These are phyloP conservation scores for Dioscorea zingiberensis DNA, from an alignment of 106 monocot species.

Conservation along the genomic window DNA sequence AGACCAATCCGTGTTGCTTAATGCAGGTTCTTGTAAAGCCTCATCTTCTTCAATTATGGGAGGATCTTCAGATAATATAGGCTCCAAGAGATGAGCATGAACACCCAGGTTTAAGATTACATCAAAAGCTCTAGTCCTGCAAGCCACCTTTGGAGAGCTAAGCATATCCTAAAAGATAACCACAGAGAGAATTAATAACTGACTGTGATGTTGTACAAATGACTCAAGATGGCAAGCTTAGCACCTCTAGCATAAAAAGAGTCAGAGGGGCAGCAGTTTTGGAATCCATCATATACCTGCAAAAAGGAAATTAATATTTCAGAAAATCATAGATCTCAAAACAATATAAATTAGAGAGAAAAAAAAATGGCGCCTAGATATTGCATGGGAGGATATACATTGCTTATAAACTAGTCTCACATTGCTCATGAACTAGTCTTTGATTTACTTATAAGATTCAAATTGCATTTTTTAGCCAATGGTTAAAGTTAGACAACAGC, in stretches of 20 bases:
- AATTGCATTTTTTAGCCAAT: no score
- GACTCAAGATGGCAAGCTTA: not conserved
- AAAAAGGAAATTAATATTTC: slow-evolving; percentile 18
- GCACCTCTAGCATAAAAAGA: slow-evolving; percentile 92
- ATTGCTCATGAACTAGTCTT: no score
- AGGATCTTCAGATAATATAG: slow-evolving; percentile 61
- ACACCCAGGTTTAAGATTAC: slow-evolving; percentile 87
- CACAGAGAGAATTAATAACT: not conserved
- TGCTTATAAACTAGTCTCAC: no score
- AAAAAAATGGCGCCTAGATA: no score
- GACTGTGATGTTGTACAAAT: no score
- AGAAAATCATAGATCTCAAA: not conserved
- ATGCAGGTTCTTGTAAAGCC: slow-evolving; percentile 29
- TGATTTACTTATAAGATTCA: no score
- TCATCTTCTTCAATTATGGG: slow-evolving; percentile 49
- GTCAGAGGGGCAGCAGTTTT: slow-evolving; percentile 72
- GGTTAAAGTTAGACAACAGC: no score
- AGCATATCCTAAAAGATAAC: slow-evolving; percentile 74
- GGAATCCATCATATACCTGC: slow-evolving; percentile 92
- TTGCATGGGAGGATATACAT: no score
- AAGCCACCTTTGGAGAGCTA: slow-evolving; percentile 48
- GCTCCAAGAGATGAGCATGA: slow-evolving; percentile 95
- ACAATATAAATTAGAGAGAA: no score
- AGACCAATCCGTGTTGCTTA: slow-evolving; percentile 23
- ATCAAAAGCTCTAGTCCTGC: slow-evolving; percentile 83